A percentile compares a stretch with the other conserved stretches of the same genome.
Evolutionary conservation across 495 filamentous ascomycete genomes (phyloP).

Genomic region (Daldinia caldariorum): DNA sequence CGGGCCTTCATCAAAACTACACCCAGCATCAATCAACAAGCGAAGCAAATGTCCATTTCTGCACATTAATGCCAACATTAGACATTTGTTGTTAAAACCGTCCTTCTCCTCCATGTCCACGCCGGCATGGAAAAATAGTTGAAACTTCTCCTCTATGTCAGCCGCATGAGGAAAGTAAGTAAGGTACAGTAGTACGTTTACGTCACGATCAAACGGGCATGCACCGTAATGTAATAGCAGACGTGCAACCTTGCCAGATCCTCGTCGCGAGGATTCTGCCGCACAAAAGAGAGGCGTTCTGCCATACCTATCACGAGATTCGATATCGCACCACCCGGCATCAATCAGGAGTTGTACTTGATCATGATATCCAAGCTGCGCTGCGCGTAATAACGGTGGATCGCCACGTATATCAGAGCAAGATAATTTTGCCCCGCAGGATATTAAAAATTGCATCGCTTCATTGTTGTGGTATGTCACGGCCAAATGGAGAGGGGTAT

Average conservation of each 20-base stretch:
- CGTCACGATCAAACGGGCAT: not conserved
- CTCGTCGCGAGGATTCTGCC: not conserved
- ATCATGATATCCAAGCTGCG: not conserved
- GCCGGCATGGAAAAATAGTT: conserved; percentile 9
- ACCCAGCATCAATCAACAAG: conserved; percentile 23
- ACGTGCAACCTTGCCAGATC: not conserved
- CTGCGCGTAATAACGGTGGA: conserved; percentile 15
- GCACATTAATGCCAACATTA: not conserved
- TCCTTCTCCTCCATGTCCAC: not conserved
- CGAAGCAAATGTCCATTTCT: conserved; percentile 13
- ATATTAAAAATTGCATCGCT: conserved; percentile 10
- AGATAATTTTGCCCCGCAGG: conserved; percentile 20
- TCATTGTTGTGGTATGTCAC: not conserved
- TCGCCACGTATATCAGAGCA: fast-evolving
- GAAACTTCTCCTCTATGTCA: conserved; percentile 15
- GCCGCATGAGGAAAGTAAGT: not conserved
- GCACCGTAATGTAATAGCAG: conserved; percentile 13
- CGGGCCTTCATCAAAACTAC: conserved; percentile 6
- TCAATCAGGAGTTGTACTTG: conserved; percentile 1
- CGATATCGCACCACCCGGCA: conserved; percentile 26
- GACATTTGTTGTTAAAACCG: not conserved
- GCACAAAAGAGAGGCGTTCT: not conserved
- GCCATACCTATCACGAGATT: not conserved
- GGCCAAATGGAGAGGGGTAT: conserved; percentile 19
- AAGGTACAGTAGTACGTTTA: conserved; percentile 9